Base-by-base conservation (phyloP, 2,329 filamentous ascomycete species). In the Fusarium anguioides region DNA sequence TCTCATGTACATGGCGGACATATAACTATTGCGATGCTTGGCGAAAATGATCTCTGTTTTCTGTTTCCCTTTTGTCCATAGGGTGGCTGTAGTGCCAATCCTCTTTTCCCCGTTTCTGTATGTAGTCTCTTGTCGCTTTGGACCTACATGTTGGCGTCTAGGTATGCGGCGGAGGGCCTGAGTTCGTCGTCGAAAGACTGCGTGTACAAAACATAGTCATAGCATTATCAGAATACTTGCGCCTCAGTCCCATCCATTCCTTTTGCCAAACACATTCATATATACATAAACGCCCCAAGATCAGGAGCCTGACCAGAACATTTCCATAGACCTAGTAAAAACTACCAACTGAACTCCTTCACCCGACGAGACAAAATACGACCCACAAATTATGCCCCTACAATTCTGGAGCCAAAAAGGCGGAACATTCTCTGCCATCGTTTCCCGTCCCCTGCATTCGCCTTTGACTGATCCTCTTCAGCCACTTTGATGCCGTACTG, bases 391-490 rank as follows among this genome's bases (percentile, higher is more conserved):
- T 60, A 62, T 37, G 21, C 27, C 55, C 47, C 46, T 20, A 64
- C 58, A 40, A 93, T 89, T 46, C 80, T 86, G 7, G 89, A 91
- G 17, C 86, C 87, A 73, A 89, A 91, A 51, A 94, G 74, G 8
- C 83, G 82, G 77, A 89, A 92, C 65, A 86, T 78, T 55, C 87
- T 84, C 72, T 89, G 79, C 88, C 89, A 93, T 27, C 84, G 79
- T 66, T 67, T 79, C 5, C 77, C 81, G 2, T 78, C 59, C 14
- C 82, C 85, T 35, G 79, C 81, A 69, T 84, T 75, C 2, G 80
- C 82, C 66, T 81, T 81, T 7, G 56, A 65, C 17, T 78, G 74
- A 64, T 86, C 78, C 23, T 60, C 47, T 62, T 81, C 79, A 7
- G 56, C 64, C 15, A 83, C 75, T 54, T 78, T 81, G 42, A 91